Evolutionary conservation across 2,329 filamentous ascomycete species (phyloP), one percentile per base, ranked within the genome.

Genomic region (Aspergillus spinulosporus): DNA sequence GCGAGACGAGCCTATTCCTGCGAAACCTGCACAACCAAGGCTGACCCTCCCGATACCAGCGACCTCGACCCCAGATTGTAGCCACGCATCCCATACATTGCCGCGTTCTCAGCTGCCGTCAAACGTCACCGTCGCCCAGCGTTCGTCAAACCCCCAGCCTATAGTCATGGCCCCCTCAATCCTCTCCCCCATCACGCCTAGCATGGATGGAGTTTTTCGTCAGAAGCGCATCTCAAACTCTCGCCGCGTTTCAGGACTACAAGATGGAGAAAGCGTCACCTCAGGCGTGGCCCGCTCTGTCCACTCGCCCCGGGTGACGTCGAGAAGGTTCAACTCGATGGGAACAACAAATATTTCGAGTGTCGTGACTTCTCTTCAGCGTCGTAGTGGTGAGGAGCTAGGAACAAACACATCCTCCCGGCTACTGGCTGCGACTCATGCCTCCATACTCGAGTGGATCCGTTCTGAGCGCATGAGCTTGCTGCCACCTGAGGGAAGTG

Each of bases 401-500:
- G 58, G 58, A 26, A 14, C 45, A 14, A 47, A 43, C 32, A 15
- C 58, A 11, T 56, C 57, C 1, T 60, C 60, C 3, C 42, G 56
- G 29, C 42, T 61, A 12, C 49, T 61, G 11, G 54, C 50, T 5
- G 57, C 50, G 12, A 51, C 53, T 15, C 49, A 64, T 28, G 52
- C 56, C 9, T 49, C 57, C 1, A 46, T 64, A 4, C 31, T 63
- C 3, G 73, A 76, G 4, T 76, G 73, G 73, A 75, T 76, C 42
- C 63, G 71, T 9, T 52, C 64, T 7, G 65, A 76, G 61, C 72
- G 74, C 12, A 70, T 76, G 70, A 71, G 65, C 52, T 64, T 71
- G 42, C 59, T 76, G 14, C 74, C 74, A 0, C 66, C 73, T 0
- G 73, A 76, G 56, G 74, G 74, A 34, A 75, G 74, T 60, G 69